Evolutionary conservation across 495 filamentous ascomycete species (phyloP).

Genomic region (Cercophora newfieldiana): DNA sequence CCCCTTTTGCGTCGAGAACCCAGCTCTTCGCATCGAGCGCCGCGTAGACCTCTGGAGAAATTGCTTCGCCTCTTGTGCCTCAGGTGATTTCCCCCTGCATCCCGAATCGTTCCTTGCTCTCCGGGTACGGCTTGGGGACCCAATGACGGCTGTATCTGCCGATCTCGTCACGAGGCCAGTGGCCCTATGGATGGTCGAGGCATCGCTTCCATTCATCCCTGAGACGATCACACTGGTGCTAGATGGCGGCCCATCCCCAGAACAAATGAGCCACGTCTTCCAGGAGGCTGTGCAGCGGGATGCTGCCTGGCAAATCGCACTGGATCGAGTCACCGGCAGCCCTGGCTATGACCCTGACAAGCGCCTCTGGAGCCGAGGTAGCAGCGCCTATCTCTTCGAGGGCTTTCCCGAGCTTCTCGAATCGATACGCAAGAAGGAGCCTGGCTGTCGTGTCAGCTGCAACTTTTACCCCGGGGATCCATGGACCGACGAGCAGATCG

Average conservation of each 20-base stretch:
- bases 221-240: background rate
- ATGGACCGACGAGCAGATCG: background rate
- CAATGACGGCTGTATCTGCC: background rate
- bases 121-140: no score
- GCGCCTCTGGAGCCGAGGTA: background rate
- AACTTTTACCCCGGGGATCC: background rate
- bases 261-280: background rate
- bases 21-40: background rate
- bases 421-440: background rate
- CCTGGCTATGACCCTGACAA: background rate
- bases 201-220: background rate
- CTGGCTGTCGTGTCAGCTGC: background rate
- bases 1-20: slow-evolving; percentile 4
- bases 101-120: background rate
- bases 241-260: background rate
- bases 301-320: background rate
- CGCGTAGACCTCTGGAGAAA: slow-evolving; percentile 4
- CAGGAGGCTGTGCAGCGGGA: background rate
- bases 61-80: background rate
- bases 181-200: background rate
- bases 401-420: background rate
- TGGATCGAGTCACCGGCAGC: background rate
- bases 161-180: background rate
- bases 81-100: background rate
- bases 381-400: background rate